Percentiles rank a stretch among this genome's conserved stretches.
Evolutionary conservation across 352 stramenopile species (phyloP).

Genomic region (Phytophthora sp.): DNA sequence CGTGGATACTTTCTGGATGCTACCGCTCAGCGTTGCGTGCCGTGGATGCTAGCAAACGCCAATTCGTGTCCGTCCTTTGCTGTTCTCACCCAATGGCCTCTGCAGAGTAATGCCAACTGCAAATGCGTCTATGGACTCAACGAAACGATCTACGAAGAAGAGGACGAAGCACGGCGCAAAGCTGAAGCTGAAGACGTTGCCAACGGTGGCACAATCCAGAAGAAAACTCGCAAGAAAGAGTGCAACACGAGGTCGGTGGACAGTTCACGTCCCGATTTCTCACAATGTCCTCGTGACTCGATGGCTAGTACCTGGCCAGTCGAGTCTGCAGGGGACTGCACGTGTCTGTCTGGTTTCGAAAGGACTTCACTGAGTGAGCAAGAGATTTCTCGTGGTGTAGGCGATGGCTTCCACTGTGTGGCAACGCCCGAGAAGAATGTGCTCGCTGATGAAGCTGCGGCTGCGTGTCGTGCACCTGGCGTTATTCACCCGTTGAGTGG

Average conservation of each 20-base stretch:
- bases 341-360: conserved; percentile 57
- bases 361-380: conserved; percentile 35
- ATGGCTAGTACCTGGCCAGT: conserved; percentile 63
- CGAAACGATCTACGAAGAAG: conserved; percentile 21
- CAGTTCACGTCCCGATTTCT: conserved; percentile 32
- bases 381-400: conserved; percentile 38
- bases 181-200: conserved; percentile 22
- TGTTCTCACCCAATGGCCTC: conserved; percentile 73
- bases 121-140: conserved; percentile 73
- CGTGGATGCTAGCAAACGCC: conserved; percentile 72
- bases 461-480: conserved; percentile 47
- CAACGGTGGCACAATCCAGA: conserved; percentile 13
- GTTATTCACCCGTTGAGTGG: conserved; percentile 54
- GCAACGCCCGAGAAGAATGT: conserved; percentile 29
- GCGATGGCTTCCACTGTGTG: conserved; percentile 49
- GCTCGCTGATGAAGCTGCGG: conserved; percentile 45
- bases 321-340: conserved; percentile 43
- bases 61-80: conserved; percentile 68
- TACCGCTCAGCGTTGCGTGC: conserved; percentile 49
- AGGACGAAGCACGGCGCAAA: conserved; percentile 23
- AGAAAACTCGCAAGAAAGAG: conserved; percentile 34
- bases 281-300: conserved; percentile 53
- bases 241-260: conserved; percentile 40
- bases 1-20: conserved; percentile 77
- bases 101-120: conserved; percentile 79